phyloP scores from a whole-genome alignment of 2,329 filamentous ascomycete genomes.

The Trematosphaeria pertusa region DNA sequence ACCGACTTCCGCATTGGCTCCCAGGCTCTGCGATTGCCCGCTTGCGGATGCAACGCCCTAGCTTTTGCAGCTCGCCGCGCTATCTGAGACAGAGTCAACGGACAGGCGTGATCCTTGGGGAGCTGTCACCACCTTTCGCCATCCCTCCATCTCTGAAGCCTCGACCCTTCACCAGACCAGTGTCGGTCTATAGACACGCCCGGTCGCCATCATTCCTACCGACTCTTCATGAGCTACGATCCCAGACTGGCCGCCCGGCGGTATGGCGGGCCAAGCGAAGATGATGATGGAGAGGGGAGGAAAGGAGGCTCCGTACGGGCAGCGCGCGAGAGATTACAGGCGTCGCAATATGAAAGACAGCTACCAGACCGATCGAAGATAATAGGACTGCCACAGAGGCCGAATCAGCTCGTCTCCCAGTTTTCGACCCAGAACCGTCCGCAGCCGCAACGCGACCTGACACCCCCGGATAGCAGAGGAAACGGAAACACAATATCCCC shows the following conservation, averaged over 20 bases:
- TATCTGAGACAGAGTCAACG: conserved; percentile 25
- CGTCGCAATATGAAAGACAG: conserved; percentile 35
- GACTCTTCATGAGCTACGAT: conserved; percentile 48
- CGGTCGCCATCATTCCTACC: conserved; percentile 35
- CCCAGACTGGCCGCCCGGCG: conserved; percentile 38
- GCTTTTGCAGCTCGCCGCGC: conserved; percentile 13
- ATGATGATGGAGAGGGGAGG: conserved; percentile 25
- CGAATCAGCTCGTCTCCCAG: conserved; percentile 42
- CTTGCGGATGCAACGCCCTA: conserved; percentile 13
- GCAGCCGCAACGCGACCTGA: conserved; percentile 19
- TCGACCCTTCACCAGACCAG: conserved; percentile 21
- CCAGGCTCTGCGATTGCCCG: conserved; percentile 8
- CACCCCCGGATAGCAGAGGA: conserved; percentile 23
- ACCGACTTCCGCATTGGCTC: conserved; percentile 24
- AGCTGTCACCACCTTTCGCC: conserved; percentile 10
- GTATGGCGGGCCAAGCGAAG: conserved; percentile 36
- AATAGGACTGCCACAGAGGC: conserved; percentile 44
- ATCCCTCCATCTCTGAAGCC: conserved; percentile 8
- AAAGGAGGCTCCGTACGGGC: conserved; percentile 47
- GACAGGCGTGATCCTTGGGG: conserved; percentile 16
- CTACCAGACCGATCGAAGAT: conserved; percentile 41
- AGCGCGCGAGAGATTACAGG: conserved; percentile 43
- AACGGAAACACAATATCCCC: conserved; percentile 34
- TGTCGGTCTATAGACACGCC: conserved; percentile 44
- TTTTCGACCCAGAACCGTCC: conserved; percentile 22